Evolutionary conservation across 495 filamentous ascomycete genomes (phyloP), one percentile per base, ranked within the genome.

Genomic region (Xylaria castorea): DNA sequence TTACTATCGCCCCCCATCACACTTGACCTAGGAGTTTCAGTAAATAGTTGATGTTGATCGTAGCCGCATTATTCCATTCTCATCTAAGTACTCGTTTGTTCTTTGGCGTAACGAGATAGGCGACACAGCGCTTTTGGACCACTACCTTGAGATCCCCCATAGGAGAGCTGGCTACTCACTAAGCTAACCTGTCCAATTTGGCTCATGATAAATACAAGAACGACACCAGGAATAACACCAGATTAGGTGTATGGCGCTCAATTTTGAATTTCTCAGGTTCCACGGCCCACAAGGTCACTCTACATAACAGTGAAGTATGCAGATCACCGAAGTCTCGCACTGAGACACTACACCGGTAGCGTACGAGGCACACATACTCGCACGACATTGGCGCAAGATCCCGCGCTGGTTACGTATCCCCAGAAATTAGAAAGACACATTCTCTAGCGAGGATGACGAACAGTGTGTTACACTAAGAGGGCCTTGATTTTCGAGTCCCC

Each of bases 311-410:
- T 51, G 48, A 25, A 55, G 50, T 8, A 65, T 65, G 32, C 18
- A 58, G 68, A 65, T 65, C 20, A 27, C 48, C 61, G 60, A 42
- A 62, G 25, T 22, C 53, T 62, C n/a, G 32, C 46, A 40, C 25
- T 57, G 36, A 70, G 48, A 65, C 51, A 34, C 36, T 44, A 61
- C 36, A 53, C 25, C 20, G 5, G 69, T 18, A 61, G 32, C 32
- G 48, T 58, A 53, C 51, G n/a, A 44, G n/a, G n/a, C 36, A 40
- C 3, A 51, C 36, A 46, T 44, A 48, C 46, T 65, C 60, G 48
- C 20, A 65, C 61, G 5, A 65, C 61, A 63, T 8, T 71, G 14
- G 36, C 46, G 60, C 42, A 27, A 71, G 20, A 27, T 18, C 16
- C 30, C 57, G n/a, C 34, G 42, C 18, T 70, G 50, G 38, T 20